Percentiles rank a stretch among this genome's conserved stretches.
Conservation (phyloP, 2,329 filamentous ascomycete species). For the Pyricularia sp. region DNA sequence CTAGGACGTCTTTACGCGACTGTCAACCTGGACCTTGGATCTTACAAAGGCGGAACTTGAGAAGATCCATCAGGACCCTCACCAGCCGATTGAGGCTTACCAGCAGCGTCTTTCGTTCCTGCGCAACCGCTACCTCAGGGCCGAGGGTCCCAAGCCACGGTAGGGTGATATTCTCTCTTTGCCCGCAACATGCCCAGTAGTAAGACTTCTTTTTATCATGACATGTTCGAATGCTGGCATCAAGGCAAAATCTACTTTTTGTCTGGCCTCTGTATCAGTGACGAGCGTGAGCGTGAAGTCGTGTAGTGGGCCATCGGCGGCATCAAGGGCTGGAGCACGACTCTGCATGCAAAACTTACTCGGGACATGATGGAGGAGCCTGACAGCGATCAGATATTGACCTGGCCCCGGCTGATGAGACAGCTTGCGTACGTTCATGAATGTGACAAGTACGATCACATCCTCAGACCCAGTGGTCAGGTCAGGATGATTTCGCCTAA, state of each 20-base stretch:
- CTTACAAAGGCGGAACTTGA: not conserved
- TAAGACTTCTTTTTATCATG: not conserved
- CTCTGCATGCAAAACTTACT: not conserved
- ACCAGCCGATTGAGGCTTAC: not conserved
- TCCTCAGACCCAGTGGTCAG: not conserved
- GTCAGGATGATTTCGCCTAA: not conserved
- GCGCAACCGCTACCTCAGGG: not conserved
- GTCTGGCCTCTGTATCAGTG: not conserved
- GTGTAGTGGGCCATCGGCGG: not conserved
- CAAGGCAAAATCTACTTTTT: not conserved
- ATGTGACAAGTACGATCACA: not conserved
- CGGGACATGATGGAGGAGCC: not conserved
- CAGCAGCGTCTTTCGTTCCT: not conserved
- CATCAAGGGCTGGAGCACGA: not conserved
- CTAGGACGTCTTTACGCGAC: not conserved
- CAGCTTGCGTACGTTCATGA: conserved; percentile 4
- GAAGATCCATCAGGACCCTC: not conserved
- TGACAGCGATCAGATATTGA: not conserved
- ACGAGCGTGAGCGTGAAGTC: conserved; percentile 1
- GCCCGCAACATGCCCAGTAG: no score
- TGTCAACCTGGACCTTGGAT: not conserved
- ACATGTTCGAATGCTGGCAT: not conserved
- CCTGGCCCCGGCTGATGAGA: conserved; percentile 3
- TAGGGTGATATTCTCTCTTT: not conserved
- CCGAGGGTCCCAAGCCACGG: not conserved